Percentiles rank a stretch among this genome's conserved stretches.
Evolutionary conservation across 2,329 filamentous ascomycete genomes (phyloP).

Genomic region (Pyricularia grisea): DNA sequence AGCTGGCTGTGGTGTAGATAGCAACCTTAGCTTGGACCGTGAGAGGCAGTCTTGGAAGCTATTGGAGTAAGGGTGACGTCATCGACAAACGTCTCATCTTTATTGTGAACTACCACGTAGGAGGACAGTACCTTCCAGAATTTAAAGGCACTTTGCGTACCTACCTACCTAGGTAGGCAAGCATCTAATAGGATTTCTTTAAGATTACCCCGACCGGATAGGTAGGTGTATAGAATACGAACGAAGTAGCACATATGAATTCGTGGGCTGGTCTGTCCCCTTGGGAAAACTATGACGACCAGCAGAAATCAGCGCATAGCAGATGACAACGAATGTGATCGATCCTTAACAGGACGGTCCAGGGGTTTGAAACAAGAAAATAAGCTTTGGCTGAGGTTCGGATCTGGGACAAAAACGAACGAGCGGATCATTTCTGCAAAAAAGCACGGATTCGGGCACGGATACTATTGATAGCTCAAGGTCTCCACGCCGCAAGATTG

Average conservation of each 20-base stretch:
- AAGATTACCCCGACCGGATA: too few relatives aligned
- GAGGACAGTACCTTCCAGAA: not conserved
- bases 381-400: not conserved
- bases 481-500: not conserved
- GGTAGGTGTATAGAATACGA: not conserved
- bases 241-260: not conserved
- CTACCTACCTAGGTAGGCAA: not conserved
- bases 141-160: not conserved
- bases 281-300: not conserved
- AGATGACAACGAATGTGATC: not conserved
- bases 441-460: not conserved
- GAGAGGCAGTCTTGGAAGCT: not conserved
- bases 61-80: not conserved
- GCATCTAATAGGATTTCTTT: too few relatives aligned
- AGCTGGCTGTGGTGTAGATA: not conserved
- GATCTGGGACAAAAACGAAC: not conserved
- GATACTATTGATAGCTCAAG: not conserved
- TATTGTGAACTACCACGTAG: not conserved
- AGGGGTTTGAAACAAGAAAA: not conserved
- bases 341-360: not conserved
- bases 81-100: not conserved
- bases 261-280: not conserved
- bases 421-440: not conserved
- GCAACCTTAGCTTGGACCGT: not conserved
- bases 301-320: not conserved